A percentile compares a stretch with the other conserved stretches of the same genome.
These are phyloP conservation scores for Chamaecyparis obtusa DNA, from an alignment of 75 land plant genomes.

Conservation along the genomic window DNA sequence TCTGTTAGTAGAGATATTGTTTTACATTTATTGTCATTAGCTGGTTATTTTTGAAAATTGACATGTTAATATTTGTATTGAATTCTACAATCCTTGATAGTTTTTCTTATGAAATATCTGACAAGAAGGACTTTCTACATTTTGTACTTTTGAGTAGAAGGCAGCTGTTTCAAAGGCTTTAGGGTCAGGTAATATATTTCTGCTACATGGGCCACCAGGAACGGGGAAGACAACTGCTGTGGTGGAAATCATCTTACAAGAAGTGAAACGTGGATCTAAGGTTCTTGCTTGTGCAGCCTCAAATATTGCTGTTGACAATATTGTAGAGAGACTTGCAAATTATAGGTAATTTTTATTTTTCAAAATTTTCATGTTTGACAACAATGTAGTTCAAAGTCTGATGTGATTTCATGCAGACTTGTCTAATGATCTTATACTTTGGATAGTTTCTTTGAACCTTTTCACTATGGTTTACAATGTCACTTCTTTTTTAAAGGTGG, in stretches of 20 bases:
- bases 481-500: background rate
- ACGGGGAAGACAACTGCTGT: constrained; percentile 97
- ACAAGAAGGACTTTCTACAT: background rate
- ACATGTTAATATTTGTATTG: background rate
- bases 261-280: constrained; percentile 92
- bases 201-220: constrained; percentile 98
- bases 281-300: constrained; percentile 98
- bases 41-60: background rate
- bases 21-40: background rate
- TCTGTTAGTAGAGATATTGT: background rate
- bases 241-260: constrained; percentile 92
- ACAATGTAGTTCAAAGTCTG: background rate
- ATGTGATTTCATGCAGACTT: background rate
- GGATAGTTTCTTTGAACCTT: background rate
- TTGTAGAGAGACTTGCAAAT: constrained; percentile 87
- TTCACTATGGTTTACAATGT: background rate
- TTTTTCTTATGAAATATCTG: background rate
- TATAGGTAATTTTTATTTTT: constrained; percentile 51
- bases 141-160: constrained; percentile 42
- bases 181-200: constrained; percentile 71
- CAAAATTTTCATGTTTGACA: background rate
- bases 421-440: background rate
- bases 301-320: constrained; percentile 98
- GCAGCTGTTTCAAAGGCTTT: constrained; percentile 83
- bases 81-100: background rate